Conservation (phyloP, 495 filamentous ascomycete species). For the Penicillium canescens region DNA sequence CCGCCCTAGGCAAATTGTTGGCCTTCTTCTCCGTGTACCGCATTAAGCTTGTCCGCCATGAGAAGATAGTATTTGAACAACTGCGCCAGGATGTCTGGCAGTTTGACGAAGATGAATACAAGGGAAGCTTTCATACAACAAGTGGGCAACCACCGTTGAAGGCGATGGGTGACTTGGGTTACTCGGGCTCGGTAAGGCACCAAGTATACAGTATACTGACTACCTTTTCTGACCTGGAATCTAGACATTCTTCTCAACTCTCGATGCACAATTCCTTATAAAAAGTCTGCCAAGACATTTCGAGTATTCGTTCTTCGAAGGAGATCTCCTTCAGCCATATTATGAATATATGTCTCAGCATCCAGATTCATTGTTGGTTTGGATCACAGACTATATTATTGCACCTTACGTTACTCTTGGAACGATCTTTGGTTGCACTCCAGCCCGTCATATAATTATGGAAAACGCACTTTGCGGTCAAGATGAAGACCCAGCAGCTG, state of each 20-base stretch:
- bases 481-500: conserved; percentile 35
- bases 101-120: conserved; percentile 56
- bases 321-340: conserved; percentile 62
- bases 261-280: conserved; percentile 60
- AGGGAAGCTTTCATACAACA: conserved; percentile 46
- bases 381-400: conserved; percentile 66
- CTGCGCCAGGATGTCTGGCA: conserved; percentile 47
- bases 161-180: conserved; percentile 58
- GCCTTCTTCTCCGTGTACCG: conserved; percentile 39
- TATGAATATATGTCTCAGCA: conserved; percentile 58
- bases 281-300: conserved; percentile 67
- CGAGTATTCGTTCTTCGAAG: conserved; percentile 67
- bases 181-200: conserved; percentile 54
- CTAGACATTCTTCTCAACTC: conserved; percentile 66
- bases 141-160: conserved; percentile 35
- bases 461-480: conserved; percentile 66
- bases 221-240: background rate
- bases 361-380: conserved; percentile 59
- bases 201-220: background rate
- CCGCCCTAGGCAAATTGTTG: conserved; percentile 25
- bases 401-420: conserved; percentile 55
- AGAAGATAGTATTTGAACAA: conserved; percentile 24
- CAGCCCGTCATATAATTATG: conserved; percentile 71
- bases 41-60: conserved; percentile 34
- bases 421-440: conserved; percentile 50